Conservation (phyloP, 2,329 filamentous ascomycete species). For the Coniochaeta sp. region DNA sequence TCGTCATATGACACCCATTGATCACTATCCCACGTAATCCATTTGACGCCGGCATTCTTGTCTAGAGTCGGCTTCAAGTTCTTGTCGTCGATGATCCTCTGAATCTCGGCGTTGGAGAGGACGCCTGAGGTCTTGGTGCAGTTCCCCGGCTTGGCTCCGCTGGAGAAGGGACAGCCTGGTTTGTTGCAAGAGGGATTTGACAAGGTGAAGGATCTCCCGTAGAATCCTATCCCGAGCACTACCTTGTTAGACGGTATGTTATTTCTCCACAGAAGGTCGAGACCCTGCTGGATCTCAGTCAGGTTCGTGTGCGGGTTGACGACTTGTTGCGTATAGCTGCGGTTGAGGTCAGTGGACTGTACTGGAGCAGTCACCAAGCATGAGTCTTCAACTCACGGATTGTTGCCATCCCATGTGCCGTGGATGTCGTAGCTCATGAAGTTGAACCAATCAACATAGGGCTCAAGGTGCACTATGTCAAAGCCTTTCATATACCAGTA, state of each 20-base stretch:
- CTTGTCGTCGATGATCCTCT: constrained; percentile 11
- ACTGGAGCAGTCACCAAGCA: too few relatives aligned
- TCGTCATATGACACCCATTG: constrained; percentile 10
- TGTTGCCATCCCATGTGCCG: background rate
- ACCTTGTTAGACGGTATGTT: constrained; percentile 30
- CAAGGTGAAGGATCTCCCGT: constrained; percentile 21
- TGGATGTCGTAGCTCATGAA: constrained; percentile 13
- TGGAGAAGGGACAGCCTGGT: constrained; percentile 12
- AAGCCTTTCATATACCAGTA: constrained; percentile 16
- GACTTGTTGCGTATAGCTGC: constrained; percentile 12
- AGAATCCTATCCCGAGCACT: constrained; percentile 32
- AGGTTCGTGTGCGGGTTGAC: constrained; percentile 32
- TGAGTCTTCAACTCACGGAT: background rate
- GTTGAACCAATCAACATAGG: constrained; percentile 24
- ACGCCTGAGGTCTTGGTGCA: constrained; percentile 7
- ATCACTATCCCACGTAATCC: constrained; percentile 9
- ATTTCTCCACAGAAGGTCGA: constrained; percentile 34
- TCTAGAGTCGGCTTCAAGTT: background rate
- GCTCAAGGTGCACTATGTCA: constrained; percentile 7
- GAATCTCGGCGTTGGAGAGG: constrained; percentile 5
- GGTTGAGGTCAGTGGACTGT: background rate
- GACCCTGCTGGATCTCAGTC: constrained; percentile 28
- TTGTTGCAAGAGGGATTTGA: constrained; percentile 8
- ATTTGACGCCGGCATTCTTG: constrained; percentile 9
- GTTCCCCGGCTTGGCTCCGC: constrained; percentile 7